Percentiles rank a stretch among this genome's conserved stretches.
Conservation (phyloP, 2,329 filamentous ascomycete species). For the Neonectria hederae region DNA sequence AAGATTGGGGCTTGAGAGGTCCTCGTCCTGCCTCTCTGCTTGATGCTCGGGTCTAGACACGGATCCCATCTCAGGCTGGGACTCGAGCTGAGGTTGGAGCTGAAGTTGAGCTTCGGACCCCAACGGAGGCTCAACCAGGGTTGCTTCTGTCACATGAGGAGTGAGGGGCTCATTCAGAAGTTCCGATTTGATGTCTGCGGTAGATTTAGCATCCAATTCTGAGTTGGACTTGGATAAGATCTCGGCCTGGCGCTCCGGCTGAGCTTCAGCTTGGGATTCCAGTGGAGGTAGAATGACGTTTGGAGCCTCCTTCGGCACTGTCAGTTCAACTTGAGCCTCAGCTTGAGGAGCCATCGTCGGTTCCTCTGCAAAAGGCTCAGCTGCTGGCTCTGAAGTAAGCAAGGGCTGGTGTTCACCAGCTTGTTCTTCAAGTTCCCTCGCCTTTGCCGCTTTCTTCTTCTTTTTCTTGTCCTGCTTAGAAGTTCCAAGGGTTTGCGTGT, state of each 20-base stretch:
- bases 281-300: not conserved
- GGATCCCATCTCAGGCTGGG: not conserved
- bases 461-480: conserved; percentile 32
- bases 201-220: not conserved
- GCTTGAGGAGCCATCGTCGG: not conserved
- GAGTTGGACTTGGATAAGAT: not conserved
- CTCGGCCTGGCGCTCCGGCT: not conserved
- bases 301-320: conserved; percentile 13
- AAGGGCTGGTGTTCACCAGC: not conserved
- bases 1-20: conserved; percentile 13
- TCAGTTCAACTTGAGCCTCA: conserved; percentile 9
- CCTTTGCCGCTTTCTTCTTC: conserved; percentile 26
- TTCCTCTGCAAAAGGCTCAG: conserved; percentile 1
- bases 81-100: not conserved
- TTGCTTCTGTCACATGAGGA: conserved; percentile 8
- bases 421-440: not conserved
- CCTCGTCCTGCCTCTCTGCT: conserved; percentile 21
- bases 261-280: not conserved
- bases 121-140: not conserved
- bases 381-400: not conserved
- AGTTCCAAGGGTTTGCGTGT: not conserved
- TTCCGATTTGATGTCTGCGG: not conserved
- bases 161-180: conserved; percentile 10
- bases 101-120: not conserved
- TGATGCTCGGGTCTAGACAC: not conserved